Conservation (phyloP, 345 rosid species). For the Toxicodendron radicans region DNA sequence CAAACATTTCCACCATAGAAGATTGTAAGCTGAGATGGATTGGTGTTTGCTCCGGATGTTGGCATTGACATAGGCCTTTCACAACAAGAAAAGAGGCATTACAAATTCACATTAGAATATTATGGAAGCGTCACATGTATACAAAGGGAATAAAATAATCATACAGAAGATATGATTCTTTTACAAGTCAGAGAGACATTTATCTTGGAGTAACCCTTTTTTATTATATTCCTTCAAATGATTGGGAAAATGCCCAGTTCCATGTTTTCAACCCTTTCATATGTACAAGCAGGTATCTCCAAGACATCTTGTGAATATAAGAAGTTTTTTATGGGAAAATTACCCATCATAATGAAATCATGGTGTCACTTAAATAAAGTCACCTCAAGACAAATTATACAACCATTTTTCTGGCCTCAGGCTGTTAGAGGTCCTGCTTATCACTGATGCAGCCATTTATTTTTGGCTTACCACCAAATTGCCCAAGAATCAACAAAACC, state of each 20-base stretch:
- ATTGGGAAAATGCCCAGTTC: neutral
- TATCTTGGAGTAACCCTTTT: neutral
- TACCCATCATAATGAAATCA: neutral
- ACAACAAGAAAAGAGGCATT: slow-evolving; percentile 11
- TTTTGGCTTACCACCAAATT: slow-evolving; percentile 4
- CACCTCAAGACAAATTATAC: neutral
- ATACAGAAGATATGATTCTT: neutral
- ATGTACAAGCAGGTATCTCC: neutral
- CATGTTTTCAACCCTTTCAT: neutral
- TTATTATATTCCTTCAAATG: neutral
- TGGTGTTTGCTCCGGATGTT: slow-evolving; percentile 36
- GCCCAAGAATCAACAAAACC: neutral
- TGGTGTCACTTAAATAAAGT: neutral
- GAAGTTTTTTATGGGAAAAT: neutral
- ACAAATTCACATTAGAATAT: neutral
- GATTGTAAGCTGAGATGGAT: slow-evolving; percentile 71
- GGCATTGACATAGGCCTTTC: slow-evolving; percentile 36
- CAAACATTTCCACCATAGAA: slow-evolving; percentile 75
- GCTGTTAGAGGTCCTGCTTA: neutral
- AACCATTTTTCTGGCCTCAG: neutral
- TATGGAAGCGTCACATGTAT: neutral
- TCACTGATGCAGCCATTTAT: neutral
- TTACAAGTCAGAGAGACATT: neutral
- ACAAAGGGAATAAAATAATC: neutral
- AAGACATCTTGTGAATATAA: neutral